Evolutionary conservation across 345 rosid genomes (phyloP), one percentile per base, ranked within the genome.

Genomic region (Microcos paniculata): DNA sequence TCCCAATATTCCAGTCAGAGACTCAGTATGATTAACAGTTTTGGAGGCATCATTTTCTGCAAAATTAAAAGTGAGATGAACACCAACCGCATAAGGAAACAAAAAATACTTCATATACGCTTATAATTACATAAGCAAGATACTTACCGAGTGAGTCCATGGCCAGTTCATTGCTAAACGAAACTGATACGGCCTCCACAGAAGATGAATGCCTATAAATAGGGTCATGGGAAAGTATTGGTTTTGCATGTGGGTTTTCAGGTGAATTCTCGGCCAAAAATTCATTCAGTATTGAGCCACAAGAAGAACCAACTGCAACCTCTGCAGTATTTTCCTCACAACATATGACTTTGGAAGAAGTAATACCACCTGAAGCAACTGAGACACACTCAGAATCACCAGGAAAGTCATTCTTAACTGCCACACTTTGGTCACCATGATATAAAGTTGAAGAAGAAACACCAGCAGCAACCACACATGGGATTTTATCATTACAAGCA

Each of bases 141-240:
- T 71, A 84, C 86, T 42, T 80, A 90, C 90, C 89, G 74, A 66
- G n/a, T 55, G 82, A 78, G 52, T 74, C 76, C 57, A 53, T 0
- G 16, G 87, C 45, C 35, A 75, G 61, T 48, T 57, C 82, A 84
- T 62, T 71, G 69, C 80, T 73, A 71, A 72, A 82, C 46, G 74
- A 66, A 26, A 63, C 43, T 3, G 53, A 31, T 68, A 49, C 45
- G 53, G 24, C 62, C 67, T 70, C 74, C n/a, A 15, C 28, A 38
- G 74, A 40, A 53, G 82, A 65, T 21, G 45, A n/a, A 21, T 53
- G 57, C 2, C 35, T 35, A 71, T 56, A 31, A 70, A 71, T 61
- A 43, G 68, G 26, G 57, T 55, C 71, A 61, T 55, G 38, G 63
- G 4, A 48, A 76, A 55, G 38, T 10, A 40, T 58, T 77, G 68